A percentile compares a stretch with the other conserved stretches of the same genome.
Evolutionary conservation across 108 stramenopile genomes (phyloP).

Genomic region (Fistulifera pelliculosa): DNA sequence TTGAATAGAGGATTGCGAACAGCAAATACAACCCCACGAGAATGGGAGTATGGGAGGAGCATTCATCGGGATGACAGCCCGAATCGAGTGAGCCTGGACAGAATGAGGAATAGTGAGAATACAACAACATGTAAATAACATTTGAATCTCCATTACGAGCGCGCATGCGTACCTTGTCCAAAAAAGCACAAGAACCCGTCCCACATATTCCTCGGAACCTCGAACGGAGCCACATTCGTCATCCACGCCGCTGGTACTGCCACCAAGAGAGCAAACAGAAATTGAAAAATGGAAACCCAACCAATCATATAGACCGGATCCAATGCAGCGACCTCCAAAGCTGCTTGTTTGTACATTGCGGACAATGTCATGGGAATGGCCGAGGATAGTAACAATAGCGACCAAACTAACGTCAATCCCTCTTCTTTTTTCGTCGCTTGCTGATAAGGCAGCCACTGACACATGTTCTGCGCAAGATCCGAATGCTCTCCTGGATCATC

Average conservation of each 20-base stretch:
- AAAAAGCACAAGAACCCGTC: slow-evolving; percentile 75
- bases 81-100: slow-evolving; percentile 14
- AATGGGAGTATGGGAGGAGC: slow-evolving; percentile 48
- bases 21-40: slow-evolving; percentile 80
- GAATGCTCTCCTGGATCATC: slow-evolving; percentile 1
- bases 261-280: slow-evolving; percentile 62
- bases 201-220: slow-evolving; percentile 60
- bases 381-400: slow-evolving; percentile 72
- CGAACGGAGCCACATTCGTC: slow-evolving; percentile 43
- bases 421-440: slow-evolving; percentile 33
- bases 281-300: slow-evolving; percentile 90
- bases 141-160: no score
- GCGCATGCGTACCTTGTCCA: slow-evolving; percentile 32
- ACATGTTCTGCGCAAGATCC: no score
- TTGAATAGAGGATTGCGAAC: slow-evolving; percentile 73
- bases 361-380: slow-evolving; percentile 92
- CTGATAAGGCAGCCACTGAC: slow-evolving; percentile 45
- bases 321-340: slow-evolving; percentile 55
- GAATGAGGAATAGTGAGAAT: no score
- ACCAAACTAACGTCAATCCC: slow-evolving; percentile 69
- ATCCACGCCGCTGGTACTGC: slow-evolving; percentile 81
- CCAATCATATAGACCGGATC: slow-evolving; percentile 91
- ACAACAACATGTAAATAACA: no score
- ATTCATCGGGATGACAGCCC: slow-evolving; percentile 79
- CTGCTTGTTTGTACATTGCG: slow-evolving; percentile 93